Base-by-base conservation (phyloP, 192 early-diverging fungal species). In the Gonapodya sp. region DNA sequence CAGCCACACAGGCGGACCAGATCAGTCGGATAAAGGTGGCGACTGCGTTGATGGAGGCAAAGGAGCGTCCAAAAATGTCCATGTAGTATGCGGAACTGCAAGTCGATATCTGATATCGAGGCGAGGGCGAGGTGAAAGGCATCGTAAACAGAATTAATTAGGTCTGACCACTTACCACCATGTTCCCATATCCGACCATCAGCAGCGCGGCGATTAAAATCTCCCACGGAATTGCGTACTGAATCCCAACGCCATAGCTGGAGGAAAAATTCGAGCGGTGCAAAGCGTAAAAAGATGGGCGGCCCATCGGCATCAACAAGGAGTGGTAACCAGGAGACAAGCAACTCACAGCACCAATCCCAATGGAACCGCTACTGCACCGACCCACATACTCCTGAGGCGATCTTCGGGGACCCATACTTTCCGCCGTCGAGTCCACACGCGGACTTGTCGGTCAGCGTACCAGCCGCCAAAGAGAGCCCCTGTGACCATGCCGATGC, bases 401-500 rank as follows among this genome's bases (percentile, higher is more conserved):
- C 75, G 16, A 34, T 77, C 75, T 33, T 77, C 75, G 18, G 18
- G 75, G 31, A 77, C 75, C 30, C 34, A 77, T 8, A 77, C 75
- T 18, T 34, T 34, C 75, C 75, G 75, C 30, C 31, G 2, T 8
- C 8, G 34, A 8, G 18, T 77, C 75, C 75, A 77, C 8, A 18
- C 31, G 8, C 34, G 18, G 18, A 77, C 75, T 18, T 18, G 30
- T 8, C 75, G 2, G 75, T 77, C 75, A 16, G 75, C 34, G 30
- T 32, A 14, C 75, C 75, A 77, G 30, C 75, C 75, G 2, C 75
- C 75, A 34, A 77, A 77, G 8, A 77, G 30, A 2, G 75, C 16
- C 18, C 75, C 75, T 16, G 34, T 14, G 18, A 77, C 34, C 75
- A 77, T 77, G 30, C 75, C 75, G 75, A 77, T 32, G 75, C 75